Base-by-base conservation (phyloP, 306 rosid species). In the Dryas drummondii region DNA sequence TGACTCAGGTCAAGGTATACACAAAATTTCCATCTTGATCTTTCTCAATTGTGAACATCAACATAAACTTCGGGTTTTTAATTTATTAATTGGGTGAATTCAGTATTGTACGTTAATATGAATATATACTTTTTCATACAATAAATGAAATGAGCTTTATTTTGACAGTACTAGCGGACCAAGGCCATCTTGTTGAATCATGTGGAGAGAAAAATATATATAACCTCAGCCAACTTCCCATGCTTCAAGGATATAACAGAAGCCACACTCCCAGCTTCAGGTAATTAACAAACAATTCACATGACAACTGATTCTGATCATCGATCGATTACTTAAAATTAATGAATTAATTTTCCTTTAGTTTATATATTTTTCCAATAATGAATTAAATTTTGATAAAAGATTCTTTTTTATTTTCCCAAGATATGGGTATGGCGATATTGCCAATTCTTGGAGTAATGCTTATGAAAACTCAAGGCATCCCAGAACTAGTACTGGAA, bases 191-290 rank as follows among this genome's bases (percentile, higher is more conserved):
- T 56, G 83, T 81, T 82, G 91, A 91, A 76, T 32, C 37, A 32
- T 83, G 63, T 84, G 94, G 86, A 79, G 96, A 90, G 68, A 90
- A 81, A 76, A 91, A 91, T 81, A 85, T 91, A 67, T 94, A 87
- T 66, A 88, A 84, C 70, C 84, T 94, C 76, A 91, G 88, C 84
- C 97, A 90, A 82, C 83, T 94, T 83, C 91, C 97, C 47, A 88
- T 94, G 93, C 88, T 94, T 79, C 98, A 90, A 87, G 93, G 90
- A 48, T 87, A 82, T 68, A 83, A 80, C 79, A 84, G 84, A 74
- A 81, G 57, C 80, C 87, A 87, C 76, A 61, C 7, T 81, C 77
- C 90, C 80, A 52, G 76, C 53, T 65, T 77, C 61, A 82, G 93
- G 96, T 87, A 85, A 53, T 9, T 54, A 5, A 56, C 4, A 41